Conservation (phyloP, 805 yeast species). For the Saturnispora sekii region DNA sequence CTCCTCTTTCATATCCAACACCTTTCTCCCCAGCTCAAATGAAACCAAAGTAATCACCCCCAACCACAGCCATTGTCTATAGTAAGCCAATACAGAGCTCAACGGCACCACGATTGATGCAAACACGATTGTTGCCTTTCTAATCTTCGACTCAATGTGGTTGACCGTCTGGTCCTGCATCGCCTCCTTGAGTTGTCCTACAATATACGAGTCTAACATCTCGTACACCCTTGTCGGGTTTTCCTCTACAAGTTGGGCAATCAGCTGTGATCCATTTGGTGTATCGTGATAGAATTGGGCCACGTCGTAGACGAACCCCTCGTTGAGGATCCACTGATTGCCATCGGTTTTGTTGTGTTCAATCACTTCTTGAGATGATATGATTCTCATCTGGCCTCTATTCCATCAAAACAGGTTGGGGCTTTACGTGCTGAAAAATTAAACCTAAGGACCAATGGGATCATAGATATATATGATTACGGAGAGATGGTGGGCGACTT, state of each 20-base stretch:
- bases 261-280: conserved; percentile 41
- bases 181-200: conserved; percentile 1
- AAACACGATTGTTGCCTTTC: neutral
- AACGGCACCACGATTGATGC: neutral
- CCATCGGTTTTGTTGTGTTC: conserved; percentile 55
- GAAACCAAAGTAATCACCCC: neutral
- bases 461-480: neutral
- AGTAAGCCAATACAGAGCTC: neutral
- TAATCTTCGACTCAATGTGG: conserved; percentile 1
- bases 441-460: conserved; percentile 1
- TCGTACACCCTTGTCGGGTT: neutral
- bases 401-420: neutral
- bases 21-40: neutral
- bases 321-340: conserved; percentile 76
- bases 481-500: no score
- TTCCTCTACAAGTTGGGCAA: conserved; percentile 45
- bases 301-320: conserved; percentile 72
- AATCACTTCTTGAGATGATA: conserved; percentile 53
- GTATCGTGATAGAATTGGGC: conserved; percentile 66
- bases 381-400: neutral
- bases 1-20: conserved; percentile 4
- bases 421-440: no score
- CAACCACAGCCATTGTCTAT: neutral
- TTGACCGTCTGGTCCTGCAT: neutral
- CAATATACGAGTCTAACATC: neutral